Conservation (phyloP, 345 rosid species). For the Geranium brycei region DNA sequence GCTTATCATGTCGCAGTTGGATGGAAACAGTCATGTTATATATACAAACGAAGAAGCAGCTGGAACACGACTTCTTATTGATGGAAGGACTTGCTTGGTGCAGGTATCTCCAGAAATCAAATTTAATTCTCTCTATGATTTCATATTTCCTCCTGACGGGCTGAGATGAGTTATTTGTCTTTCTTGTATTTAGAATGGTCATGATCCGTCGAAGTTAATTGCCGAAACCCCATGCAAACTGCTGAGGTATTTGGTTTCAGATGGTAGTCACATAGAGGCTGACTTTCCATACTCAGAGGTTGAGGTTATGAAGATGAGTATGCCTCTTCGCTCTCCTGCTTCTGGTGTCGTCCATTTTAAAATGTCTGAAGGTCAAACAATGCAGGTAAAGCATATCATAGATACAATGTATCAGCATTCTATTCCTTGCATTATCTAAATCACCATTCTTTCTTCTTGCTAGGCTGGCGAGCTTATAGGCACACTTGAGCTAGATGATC, state of each 20-base stretch:
- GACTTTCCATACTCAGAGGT: constrained; percentile 94
- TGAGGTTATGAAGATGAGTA: constrained; percentile 99
- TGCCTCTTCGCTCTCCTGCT: constrained; percentile 99
- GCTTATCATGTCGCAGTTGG: constrained; percentile 39
- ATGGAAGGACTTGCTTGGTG: constrained; percentile 95
- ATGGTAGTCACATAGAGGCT: constrained; percentile 83
- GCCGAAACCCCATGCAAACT: constrained; percentile 99
- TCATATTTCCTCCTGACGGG: constrained; percentile 3
- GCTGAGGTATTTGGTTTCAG: constrained; percentile 77
- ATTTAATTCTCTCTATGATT: constrained; percentile 6
- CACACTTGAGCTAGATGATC: constrained; percentile 89
- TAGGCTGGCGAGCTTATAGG: constrained; percentile 99
- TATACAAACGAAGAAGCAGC: constrained; percentile 99
- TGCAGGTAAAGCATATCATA: constrained; percentile 51
- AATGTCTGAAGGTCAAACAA: constrained; percentile 98
- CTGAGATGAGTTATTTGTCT: constrained; percentile 9
- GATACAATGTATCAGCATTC: no score
- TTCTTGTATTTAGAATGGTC: constrained; percentile 59
- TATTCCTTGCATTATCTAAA: no score
- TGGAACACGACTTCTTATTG: constrained; percentile 97
- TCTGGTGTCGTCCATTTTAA: constrained; percentile 68
- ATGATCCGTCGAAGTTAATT: constrained; percentile 91
- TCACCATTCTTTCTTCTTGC: no score
- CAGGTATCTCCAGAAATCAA: constrained; percentile 30
- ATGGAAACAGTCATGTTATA: constrained; percentile 96